Evolutionary conservation across 1,284 basidiomycete species (phyloP).

Genomic region (Mycena sp.): DNA sequence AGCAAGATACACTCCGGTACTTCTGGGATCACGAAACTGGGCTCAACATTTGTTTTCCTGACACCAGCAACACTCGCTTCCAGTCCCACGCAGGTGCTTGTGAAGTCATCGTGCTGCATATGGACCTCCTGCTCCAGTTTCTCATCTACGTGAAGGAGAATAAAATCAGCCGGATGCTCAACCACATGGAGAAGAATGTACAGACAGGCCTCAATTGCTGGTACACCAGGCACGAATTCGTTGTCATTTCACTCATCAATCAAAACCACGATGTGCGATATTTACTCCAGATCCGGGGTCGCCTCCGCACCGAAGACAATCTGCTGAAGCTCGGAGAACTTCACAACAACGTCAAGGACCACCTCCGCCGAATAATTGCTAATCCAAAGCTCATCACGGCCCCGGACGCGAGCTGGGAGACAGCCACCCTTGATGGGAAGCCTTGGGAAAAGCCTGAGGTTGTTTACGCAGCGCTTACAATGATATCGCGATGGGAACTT

Average conservation of each 20-base stretch:
- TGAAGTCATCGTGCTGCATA: constrained; percentile 35
- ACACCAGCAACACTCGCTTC: constrained; percentile 25
- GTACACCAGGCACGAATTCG: constrained; percentile 19
- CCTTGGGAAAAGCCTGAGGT: not conserved
- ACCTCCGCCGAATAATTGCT: constrained; percentile 6
- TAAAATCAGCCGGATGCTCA: constrained; percentile 34
- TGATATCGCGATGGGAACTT: not conserved
- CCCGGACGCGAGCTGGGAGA: not conserved
- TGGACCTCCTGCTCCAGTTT: constrained; percentile 36
- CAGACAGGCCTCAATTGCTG: constrained; percentile 11
- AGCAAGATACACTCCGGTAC: constrained; percentile 37
- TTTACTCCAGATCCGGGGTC: constrained; percentile 10
- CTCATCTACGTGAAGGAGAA: constrained; percentile 35
- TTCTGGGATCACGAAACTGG: constrained; percentile 34
- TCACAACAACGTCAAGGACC: constrained; percentile 14
- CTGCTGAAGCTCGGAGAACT: constrained; percentile 18
- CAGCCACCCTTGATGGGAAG: constrained; percentile 1
- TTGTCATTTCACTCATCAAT: constrained; percentile 19
- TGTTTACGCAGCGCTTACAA: not conserved
- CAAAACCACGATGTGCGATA: constrained; percentile 23
- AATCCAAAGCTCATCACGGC: constrained; percentile 16
- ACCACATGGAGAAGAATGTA: constrained; percentile 30
- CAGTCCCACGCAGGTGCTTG: constrained; percentile 41
- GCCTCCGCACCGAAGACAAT: constrained; percentile 7
- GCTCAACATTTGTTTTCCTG: constrained; percentile 34